Base-by-base conservation (phyloP, 2,329 filamentous ascomycete genomes). In the Scopulariopsis brevicaulis region DNA sequence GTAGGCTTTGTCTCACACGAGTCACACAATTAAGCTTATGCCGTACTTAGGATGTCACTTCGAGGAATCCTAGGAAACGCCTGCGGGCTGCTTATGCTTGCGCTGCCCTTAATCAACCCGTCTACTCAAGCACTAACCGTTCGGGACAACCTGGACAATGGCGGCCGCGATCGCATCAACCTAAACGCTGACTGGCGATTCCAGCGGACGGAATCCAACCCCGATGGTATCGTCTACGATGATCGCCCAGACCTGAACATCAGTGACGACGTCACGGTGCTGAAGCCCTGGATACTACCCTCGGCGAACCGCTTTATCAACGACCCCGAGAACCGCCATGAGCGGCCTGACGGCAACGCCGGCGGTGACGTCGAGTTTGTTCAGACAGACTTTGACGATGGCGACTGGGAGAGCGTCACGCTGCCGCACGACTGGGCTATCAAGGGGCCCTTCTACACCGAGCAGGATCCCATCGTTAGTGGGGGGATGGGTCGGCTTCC, bases 341-440 rank as follows among this genome's bases (percentile, higher is more conserved):
- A 69, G 24, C 63, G 66, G 1, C 73, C 72, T 3, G 35, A 40
- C 10, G 56, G 52, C 14, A 14, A 53, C 18, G 50, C 56, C 8
- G 34, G 22, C 11, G 61, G 63, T 5, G 65, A 67, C 4, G 69
- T 69, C 1, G 59, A 62, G 15, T 75, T 67, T 58, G 67, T 69
- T 0, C 65, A 71, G 32, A 50, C 53, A 0, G 59, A 53, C 4
- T 75, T 74, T 57, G 67, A 77, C 55, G 76, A 78, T 58, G 65
- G 59, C 12, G 50, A 61, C 0, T 79, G 75, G 76, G 68, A 76
- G 46, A 55, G 62, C 2, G 64, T 78, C 20, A 66, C 66, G 10
- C 64, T 79, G 7, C 76, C 76, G 0, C 76, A 79, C 61, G 76
- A 79, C 63, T 79, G 75, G 76, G 75, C 76, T 22, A 73, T 78